A percentile compares a stretch with the other conserved stretches of the same genome.
Conservation (phyloP, 2,329 filamentous ascomycete species). For the Ophiostoma pallidulum region DNA sequence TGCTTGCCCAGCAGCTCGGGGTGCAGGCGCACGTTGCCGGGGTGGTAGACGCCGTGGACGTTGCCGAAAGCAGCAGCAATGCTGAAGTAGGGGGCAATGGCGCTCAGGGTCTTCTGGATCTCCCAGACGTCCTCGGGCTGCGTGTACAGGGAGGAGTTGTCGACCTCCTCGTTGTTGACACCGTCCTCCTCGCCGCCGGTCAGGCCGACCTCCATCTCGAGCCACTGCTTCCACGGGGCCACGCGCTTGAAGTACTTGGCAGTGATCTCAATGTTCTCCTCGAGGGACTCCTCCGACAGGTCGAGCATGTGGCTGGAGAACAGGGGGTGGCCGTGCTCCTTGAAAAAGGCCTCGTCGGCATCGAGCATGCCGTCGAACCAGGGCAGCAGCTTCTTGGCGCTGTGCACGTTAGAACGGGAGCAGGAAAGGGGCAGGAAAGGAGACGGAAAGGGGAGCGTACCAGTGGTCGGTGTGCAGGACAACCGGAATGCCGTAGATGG, state of each 20-base stretch:
- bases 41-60: conserved; percentile 87
- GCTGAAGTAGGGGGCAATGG: conserved; percentile 93
- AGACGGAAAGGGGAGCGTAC: conserved; percentile 5
- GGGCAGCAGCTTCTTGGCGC: conserved; percentile 97
- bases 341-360: conserved; percentile 91
- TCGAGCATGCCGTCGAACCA: conserved; percentile 96
- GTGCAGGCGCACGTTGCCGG: conserved; percentile 84
- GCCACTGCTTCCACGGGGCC: conserved; percentile 96
- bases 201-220: conserved; percentile 95
- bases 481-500: conserved; percentile 80
- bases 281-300: conserved; percentile 80
- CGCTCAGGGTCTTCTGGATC: conserved; percentile 76
- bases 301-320: conserved; percentile 97
- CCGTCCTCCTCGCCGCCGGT: conserved; percentile 44
- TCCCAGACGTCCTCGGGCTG: conserved; percentile 93
- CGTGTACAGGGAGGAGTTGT: conserved; percentile 95
- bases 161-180: conserved; percentile 97
- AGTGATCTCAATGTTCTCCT: conserved; percentile 87
- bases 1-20: conserved; percentile 95
- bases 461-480: conserved; percentile 88
- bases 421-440: background rate
- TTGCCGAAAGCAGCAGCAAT: conserved; percentile 98
- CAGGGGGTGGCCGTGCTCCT: conserved; percentile 81
- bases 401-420: conserved; percentile 31
- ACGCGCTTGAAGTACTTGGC: conserved; percentile 88